A percentile compares a stretch with the other conserved stretches of the same genome.
phyloP scores from a whole-genome alignment of 768 basidiomycete genomes.

The Sarcodon aspratus region DNA sequence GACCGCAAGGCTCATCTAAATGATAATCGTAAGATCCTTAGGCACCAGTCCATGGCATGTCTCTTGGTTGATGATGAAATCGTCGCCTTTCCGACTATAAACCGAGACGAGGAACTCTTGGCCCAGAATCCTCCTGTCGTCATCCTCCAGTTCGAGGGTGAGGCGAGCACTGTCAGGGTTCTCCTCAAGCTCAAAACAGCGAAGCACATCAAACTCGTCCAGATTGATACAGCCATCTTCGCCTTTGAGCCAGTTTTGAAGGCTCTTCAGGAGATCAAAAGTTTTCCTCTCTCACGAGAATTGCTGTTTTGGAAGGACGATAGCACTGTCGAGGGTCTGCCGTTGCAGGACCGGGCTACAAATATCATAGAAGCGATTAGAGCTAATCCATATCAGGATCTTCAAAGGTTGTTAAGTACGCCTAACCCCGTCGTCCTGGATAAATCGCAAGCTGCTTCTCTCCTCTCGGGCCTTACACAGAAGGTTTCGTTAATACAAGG shows the following conservation, averaged over 20 bases:
- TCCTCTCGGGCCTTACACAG: conserved; percentile 45
- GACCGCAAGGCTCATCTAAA: conserved; percentile 27
- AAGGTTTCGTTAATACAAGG: conserved; percentile 56
- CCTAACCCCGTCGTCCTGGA: conserved; percentile 37
- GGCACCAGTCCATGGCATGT: conserved; percentile 44
- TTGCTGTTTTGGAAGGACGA: conserved; percentile 39
- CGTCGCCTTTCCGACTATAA: conserved; percentile 39
- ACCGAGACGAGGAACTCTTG: conserved; percentile 43
- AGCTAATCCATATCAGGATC: conserved; percentile 24
- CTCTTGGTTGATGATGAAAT: conserved; percentile 36
- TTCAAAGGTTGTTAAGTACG: conserved; percentile 26
- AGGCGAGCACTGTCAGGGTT: conserved; percentile 22
- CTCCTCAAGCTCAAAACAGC: conserved; percentile 28
- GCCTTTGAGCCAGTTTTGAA: conserved; percentile 53
- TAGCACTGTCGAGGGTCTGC: conserved; percentile 5
- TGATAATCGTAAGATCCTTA: conserved; percentile 30
- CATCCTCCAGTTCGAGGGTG: conserved; percentile 40
- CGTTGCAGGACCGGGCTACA: neutral
- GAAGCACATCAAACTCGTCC: conserved; percentile 31
- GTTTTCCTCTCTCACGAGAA: conserved; percentile 36
- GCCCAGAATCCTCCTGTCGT: conserved; percentile 35
- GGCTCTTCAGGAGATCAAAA: conserved; percentile 34
- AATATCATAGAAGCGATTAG: conserved; percentile 18
- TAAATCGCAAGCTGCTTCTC: conserved; percentile 29
- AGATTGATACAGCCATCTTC: conserved; percentile 52